A percentile compares a stretch with the other conserved stretches of the same genome.
Conservation (phyloP, 164 flowering plant genomes). For the Vitis riparia region DNA sequence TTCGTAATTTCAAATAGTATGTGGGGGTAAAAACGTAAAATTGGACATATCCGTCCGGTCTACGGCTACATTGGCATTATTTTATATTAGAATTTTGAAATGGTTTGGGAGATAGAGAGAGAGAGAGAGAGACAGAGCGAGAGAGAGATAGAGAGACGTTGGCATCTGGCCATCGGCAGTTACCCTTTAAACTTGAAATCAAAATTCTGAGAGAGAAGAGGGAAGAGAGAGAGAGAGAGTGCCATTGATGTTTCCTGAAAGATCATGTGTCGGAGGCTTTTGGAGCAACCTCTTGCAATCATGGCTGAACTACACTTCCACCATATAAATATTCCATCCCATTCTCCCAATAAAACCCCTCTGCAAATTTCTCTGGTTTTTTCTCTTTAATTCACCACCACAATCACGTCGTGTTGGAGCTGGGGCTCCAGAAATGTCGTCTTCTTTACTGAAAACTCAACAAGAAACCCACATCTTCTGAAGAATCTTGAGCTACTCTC, state of each 20-base stretch:
- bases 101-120: neutral
- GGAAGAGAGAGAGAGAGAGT: too few species aligned
- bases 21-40: too few species aligned
- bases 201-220: conserved; percentile 5
- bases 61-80: too few species aligned
- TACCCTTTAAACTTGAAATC: conserved; percentile 15
- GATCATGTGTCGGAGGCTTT: conserved; percentile 2
- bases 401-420: too few species aligned
- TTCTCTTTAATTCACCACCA: too few species aligned
- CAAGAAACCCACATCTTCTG: too few species aligned
- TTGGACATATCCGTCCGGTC: too few species aligned
- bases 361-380: neutral
- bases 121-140: conserved; percentile 9
- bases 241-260: neutral
- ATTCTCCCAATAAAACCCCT: neutral
- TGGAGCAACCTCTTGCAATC: neutral
- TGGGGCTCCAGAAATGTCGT: too few species aligned
- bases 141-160: conserved; percentile 23
- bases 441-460: too few species aligned
- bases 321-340: neutral
- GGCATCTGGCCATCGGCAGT: conserved; percentile 12
- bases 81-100: neutral
- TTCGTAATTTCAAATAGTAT: too few species aligned
- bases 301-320: neutral
- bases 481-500: neutral